These are phyloP conservation scores for Candida pseudoviswanathii DNA, from an alignment of 1,139 yeast species.

Conservation along the genomic window DNA sequence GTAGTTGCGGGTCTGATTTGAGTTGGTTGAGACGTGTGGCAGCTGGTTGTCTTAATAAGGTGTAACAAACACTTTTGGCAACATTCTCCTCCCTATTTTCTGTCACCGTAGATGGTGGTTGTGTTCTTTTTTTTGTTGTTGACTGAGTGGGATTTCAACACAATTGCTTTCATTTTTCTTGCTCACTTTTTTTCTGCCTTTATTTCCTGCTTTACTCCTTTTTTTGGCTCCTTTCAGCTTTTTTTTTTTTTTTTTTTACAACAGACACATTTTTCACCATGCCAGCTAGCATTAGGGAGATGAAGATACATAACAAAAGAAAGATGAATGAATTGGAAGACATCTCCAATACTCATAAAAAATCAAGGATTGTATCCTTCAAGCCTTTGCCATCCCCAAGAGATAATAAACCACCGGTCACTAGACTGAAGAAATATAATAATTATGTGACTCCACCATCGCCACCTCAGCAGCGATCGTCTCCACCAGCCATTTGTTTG, in stretches of 20 bases:
- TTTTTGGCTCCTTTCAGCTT: background rate
- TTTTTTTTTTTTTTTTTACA: constrained; percentile 5
- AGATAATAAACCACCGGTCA: background rate
- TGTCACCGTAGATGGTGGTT: background rate
- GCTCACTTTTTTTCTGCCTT: background rate
- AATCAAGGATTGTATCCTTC: constrained; percentile 5
- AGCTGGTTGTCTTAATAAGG: background rate
- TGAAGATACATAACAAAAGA: constrained; percentile 27
- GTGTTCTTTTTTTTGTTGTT: background rate
- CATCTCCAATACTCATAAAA: constrained; percentile 28
- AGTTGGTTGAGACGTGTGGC: background rate
- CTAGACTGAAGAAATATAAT: background rate
- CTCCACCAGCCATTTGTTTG: constrained; percentile 14
- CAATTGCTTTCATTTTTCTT: background rate
- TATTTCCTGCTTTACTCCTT: background rate
- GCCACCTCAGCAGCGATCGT: constrained; percentile 25
- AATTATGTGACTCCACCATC: constrained; percentile 12
- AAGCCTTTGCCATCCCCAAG: constrained; percentile 5
- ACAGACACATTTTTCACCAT: constrained; percentile 15
- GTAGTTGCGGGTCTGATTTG: background rate
- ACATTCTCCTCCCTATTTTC: background rate
- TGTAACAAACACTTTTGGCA: background rate
- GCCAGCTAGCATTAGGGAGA: constrained; percentile 31
- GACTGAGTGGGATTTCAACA: background rate
- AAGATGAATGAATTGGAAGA: constrained; percentile 38